These are phyloP conservation scores for Clonostachys rhizophaga DNA, from an alignment of 2,329 filamentous ascomycete genomes.

Conservation along the genomic window DNA sequence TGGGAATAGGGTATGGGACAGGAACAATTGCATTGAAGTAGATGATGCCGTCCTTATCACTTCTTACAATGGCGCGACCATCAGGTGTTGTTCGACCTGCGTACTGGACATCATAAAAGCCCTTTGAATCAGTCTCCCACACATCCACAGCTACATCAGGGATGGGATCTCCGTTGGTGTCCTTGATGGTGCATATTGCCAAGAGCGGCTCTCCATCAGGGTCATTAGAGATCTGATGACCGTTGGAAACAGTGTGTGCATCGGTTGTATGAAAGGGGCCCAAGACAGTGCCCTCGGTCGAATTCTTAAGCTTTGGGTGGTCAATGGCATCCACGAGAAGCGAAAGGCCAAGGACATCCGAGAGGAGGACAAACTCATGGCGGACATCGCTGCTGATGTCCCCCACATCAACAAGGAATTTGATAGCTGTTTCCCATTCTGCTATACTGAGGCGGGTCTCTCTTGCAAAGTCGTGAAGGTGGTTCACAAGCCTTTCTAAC, in stretches of 20 bases:
- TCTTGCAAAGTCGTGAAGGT: conserved; percentile 72
- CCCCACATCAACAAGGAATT: conserved; percentile 64
- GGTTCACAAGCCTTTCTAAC: conserved; percentile 63
- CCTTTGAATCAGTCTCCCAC: conserved; percentile 74
- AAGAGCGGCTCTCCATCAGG: conserved; percentile 61
- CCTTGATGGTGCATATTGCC: conserved; percentile 61
- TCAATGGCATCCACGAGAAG: conserved; percentile 73
- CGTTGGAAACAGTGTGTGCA: conserved; percentile 46
- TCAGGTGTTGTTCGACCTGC: conserved; percentile 40
- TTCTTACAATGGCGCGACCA: conserved; percentile 18
- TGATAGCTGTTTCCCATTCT: conserved; percentile 69
- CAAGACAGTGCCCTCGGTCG: conserved; percentile 73
- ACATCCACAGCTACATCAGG: conserved; percentile 64
- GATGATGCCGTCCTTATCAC: conserved; percentile 30
- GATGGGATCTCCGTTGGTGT: conserved; percentile 56
- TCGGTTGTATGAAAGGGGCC: conserved; percentile 79
- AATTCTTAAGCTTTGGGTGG: conserved; percentile 64
- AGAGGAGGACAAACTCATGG: conserved; percentile 74
- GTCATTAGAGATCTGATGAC: conserved; percentile 58
- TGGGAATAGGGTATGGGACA: conserved; percentile 78
- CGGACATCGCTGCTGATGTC: conserved; percentile 65
- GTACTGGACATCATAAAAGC: conserved; percentile 74
- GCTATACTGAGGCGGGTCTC: conserved; percentile 68
- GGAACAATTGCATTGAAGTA: conserved; percentile 83
- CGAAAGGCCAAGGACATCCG: conserved; percentile 69